Percentiles rank a stretch among this genome's conserved stretches.
Conservation (phyloP, 345 rosid species). For the Ceriops decandra region DNA sequence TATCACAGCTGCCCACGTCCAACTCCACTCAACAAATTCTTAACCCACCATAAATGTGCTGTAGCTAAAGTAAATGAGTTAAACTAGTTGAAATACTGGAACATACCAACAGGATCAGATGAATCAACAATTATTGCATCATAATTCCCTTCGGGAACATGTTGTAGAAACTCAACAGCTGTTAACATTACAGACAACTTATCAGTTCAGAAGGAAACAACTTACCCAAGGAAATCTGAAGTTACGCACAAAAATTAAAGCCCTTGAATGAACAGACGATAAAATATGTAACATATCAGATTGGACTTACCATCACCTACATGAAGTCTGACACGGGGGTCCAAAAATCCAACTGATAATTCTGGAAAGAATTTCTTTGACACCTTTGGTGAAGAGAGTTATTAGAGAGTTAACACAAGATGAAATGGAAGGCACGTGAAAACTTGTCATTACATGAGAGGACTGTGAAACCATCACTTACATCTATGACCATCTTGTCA, state of each 20-base stretch:
- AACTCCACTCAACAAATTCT: too few relatives aligned
- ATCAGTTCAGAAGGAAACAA: slow-evolving; percentile 10
- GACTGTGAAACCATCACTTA: slow-evolving; percentile 33
- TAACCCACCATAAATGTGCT: neutral
- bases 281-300: neutral
- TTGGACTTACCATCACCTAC: slow-evolving; percentile 81
- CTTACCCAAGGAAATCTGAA: neutral
- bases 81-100: neutral
- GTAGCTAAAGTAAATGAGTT: too few relatives aligned
- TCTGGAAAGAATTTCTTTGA: slow-evolving; percentile 78
- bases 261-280: neutral
- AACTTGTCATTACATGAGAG: neutral
- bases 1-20: too few relatives aligned
- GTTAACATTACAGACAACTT: slow-evolving; percentile 29
- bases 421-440: neutral
- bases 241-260: neutral
- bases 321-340: slow-evolving; percentile 87
- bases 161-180: slow-evolving; percentile 78
- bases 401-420: neutral
- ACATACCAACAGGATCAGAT: slow-evolving; percentile 92
- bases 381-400: slow-evolving; percentile 43
- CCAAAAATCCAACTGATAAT: slow-evolving; percentile 80
- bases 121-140: slow-evolving; percentile 97
- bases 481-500: slow-evolving; percentile 95
- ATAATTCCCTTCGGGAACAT: slow-evolving; percentile 63